Base-by-base conservation (phyloP, 164 flowering plant genomes). In the Aristolochia contorta region DNA sequence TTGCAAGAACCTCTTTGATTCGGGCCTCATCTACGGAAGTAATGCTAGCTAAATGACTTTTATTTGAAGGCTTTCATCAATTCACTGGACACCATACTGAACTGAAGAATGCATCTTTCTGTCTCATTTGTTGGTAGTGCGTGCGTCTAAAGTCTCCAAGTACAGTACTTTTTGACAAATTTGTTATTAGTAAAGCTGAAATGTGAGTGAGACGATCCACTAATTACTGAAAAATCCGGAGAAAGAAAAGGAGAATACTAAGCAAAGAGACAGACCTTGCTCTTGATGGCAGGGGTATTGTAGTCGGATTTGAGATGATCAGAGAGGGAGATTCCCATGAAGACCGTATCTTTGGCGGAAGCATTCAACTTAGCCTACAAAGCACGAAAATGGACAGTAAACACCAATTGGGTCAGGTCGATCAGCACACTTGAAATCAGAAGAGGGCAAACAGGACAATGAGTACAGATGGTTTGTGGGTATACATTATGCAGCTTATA, bases 311-410 rank as follows among this genome's bases (percentile, higher is more conserved):
- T 90, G 64, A 65, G 59, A 71, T 77, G 72, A 62, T 86, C 85
- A 12, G 86, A 65, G 8, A 85, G 45, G 45, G 92, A 70, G 66
- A 73, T 65, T 52, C 96, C 95, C 62, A 84, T 74, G 43, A 89
- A 65, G 43, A 75, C 75, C 12, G 84, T 78, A 46, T 86, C 94
- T 77, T 83, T 86, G 23, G 72, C 63, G 33, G 75, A 67, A 19
- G 75, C 70, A 71, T 50, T 67, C 48, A 63, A 57, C 65, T 82
- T 87, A 1, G 78, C 87, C 93, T 87, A 80, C 78, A 59, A 50
- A 57, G 32, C 51, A 0, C 33, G 54, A 46, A 23, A 21, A 56
- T 16, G 19, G 10, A 3, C 6, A 21, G 18, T 16, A 22, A 22
- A 9, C n/a, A n/a, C n/a, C n/a, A n/a, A n/a, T n/a, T n/a, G n/a